phyloP scores from a whole-genome alignment of 495 filamentous ascomycete species.

The Neurospora sp. region DNA sequence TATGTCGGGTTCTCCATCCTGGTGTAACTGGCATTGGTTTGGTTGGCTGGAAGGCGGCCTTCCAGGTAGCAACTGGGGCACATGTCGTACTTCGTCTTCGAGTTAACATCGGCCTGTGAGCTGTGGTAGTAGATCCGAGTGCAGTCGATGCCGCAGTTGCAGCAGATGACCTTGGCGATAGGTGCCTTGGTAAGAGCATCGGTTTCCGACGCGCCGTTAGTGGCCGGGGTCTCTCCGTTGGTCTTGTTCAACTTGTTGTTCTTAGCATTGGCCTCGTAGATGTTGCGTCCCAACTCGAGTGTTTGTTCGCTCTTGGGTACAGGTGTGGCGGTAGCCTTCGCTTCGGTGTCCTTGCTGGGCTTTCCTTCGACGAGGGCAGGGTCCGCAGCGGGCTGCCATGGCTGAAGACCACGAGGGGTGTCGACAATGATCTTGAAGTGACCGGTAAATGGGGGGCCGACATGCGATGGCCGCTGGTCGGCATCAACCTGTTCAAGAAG shows the following conservation, averaged over 20 bases:
- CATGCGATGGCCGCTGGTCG: slow-evolving; percentile 86
- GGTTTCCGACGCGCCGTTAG: slow-evolving; percentile 45
- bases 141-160: slow-evolving; percentile 86
- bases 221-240: slow-evolving; percentile 59
- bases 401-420: slow-evolving; percentile 87
- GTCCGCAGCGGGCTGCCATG: slow-evolving; percentile 82
- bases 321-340: slow-evolving; percentile 50
- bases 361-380: slow-evolving; percentile 52
- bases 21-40: slow-evolving; percentile 64
- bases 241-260: slow-evolving; percentile 60
- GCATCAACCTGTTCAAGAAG: slow-evolving; percentile 66
- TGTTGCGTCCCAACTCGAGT: slow-evolving; percentile 83
- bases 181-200: slow-evolving; percentile 51
- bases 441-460: slow-evolving; percentile 92
- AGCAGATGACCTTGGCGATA: slow-evolving; percentile 57
- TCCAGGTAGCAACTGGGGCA: slow-evolving; percentile 86
- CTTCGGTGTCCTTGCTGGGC: slow-evolving; percentile 69
- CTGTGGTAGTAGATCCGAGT: slow-evolving; percentile 87
- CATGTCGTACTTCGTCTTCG: slow-evolving; percentile 66
- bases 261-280: slow-evolving; percentile 89
- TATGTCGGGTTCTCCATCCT: slow-evolving; percentile 81
- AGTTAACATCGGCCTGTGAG: slow-evolving; percentile 44
- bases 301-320: slow-evolving; percentile 72
- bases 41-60: slow-evolving; percentile 64
- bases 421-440: slow-evolving; percentile 92